Evolutionary conservation across 2,329 filamentous ascomycete species (phyloP), one percentile per base, ranked within the genome.

Genomic region (Penicillium sp.): DNA sequence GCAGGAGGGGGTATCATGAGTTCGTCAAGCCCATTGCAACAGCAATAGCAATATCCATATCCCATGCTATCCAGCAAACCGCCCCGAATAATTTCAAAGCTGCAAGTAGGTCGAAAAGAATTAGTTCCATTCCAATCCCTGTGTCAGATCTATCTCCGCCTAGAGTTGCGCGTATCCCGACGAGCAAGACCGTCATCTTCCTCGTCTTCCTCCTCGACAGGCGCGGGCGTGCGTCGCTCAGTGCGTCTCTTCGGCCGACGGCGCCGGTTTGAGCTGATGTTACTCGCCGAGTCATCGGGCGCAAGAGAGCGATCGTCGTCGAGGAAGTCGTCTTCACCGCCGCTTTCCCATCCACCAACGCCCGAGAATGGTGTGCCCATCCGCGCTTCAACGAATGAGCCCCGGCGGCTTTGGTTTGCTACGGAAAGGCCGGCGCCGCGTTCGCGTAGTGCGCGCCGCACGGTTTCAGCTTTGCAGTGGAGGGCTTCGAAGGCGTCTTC

Each of bases 401-500:
- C 76, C 32, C 76, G 70, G 6, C 78, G 72, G 46, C 72, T 71
- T 60, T 78, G 76, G 41, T 70, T 77, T 16, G 77, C 77, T 23
- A 77, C 69, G 0, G 77, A 83, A 5, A 97, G 78, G 1, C 90
- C 92, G 0, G 91, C 90, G 15, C 87, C 86, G 39, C 93, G 88
- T 69, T 94, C 89, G 6, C 92, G 87, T 6, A 97, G 80, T 1
- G 87, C 84, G 23, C 84, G 86, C 6, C 93, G 86, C 16, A 97
- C 89, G 18, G 80, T 74, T 75, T 97, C 91, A 2, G 93, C 93
- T 66, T 87, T 88, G 62, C 85, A 83, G 69, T 97, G 93, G n/a
- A 97, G 80, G 29, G 85, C 86, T 75, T 97, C 93, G 65, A 97
- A 97, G 0, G 92, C 91, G 68, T 97, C 91, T 73, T 97, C 93